Base-by-base conservation (phyloP, 345 rosid species). In the Aquilaria yunnanensis region DNA sequence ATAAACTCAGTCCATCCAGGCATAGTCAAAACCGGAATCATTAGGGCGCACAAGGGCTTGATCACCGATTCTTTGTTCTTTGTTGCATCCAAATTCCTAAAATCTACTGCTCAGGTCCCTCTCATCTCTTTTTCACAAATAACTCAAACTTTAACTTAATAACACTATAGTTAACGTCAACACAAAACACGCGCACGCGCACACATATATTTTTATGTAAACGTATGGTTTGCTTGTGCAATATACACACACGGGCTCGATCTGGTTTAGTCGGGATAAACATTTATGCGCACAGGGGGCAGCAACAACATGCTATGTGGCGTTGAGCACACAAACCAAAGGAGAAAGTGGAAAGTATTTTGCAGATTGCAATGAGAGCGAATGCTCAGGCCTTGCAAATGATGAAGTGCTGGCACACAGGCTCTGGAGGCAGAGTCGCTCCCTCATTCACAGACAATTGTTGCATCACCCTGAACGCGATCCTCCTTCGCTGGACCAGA, bases 1-100 rank as follows among this genome's bases (percentile, higher is more conserved):
- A 83, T 88, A 56, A 93, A 90, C 70, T 92, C 92, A 37, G 94
- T 90, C 43, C 98, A 93, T 69, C 98, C 98, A 55, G 98, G 98
- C 33, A 83, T 93, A 6, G 86, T 93, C 10, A 93, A 93, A 79
- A 93, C 97, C 14, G 98, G 96, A 46, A 93, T 93, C 51, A 79
- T 93, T 43, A 81, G 94, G 76, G 98, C 87, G 34, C 96, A 90
- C 46, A 84, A 84, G 66, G 84, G 94, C 31, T 74, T 90, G 53
- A 69, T 93, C 59, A 93, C 97, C 74, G 98, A 93, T 86, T 93
- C 97, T 56, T 61, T 93, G 61, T 93, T 70, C 72, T 88, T 93
- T 71, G 79, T 90, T 61, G 92, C 97, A 7, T 93, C 98, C 70
- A 93, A 88, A 82, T 68, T 90, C 65, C 83, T 93, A 51, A 93